Conservation (phyloP, 495 filamentous ascomycete genomes). For the Aspergillus cavernicola region DNA sequence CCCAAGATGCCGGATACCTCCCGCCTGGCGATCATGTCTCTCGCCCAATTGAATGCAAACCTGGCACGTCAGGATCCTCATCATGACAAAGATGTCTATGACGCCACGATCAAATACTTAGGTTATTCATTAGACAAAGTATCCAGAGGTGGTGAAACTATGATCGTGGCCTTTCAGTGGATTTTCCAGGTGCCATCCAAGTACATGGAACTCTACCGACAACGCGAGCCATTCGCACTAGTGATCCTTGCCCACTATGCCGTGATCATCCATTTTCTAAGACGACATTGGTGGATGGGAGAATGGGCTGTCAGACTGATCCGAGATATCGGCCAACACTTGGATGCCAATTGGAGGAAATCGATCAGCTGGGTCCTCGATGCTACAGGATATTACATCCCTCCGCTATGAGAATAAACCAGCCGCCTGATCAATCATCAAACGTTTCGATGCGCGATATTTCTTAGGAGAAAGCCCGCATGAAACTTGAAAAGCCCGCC, state of each 20-base stretch:
- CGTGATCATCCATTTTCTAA: constrained; percentile 44
- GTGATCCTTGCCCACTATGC: constrained; percentile 51
- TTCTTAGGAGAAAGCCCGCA: too few relatives aligned
- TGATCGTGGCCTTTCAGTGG: constrained; percentile 45
- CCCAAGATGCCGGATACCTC: constrained; percentile 39
- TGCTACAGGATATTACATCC: constrained; percentile 35
- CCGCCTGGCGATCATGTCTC: constrained; percentile 30
- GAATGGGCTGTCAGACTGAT: constrained; percentile 40
- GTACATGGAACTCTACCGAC: constrained; percentile 49
- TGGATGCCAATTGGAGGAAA: constrained; percentile 32
- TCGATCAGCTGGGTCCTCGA: constrained; percentile 39
- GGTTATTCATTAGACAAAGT: constrained; percentile 28
- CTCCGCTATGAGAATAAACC: constrained; percentile 8
- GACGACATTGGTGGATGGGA: constrained; percentile 51
- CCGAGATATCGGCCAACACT: constrained; percentile 24
- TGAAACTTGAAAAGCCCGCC: background rate
- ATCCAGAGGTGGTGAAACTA: constrained; percentile 33
- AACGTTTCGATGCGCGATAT: too few relatives aligned
- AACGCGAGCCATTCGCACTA: constrained; percentile 51
- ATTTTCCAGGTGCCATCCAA: constrained; percentile 45
- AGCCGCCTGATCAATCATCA: too few relatives aligned
- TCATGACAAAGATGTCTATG: constrained; percentile 31
- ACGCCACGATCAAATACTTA: constrained; percentile 30
- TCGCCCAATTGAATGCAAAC: constrained; percentile 26
- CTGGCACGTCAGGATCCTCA: constrained; percentile 22